Base-by-base conservation (phyloP, 2,329 filamentous ascomycete genomes). In the Triangularia verruculosa region DNA sequence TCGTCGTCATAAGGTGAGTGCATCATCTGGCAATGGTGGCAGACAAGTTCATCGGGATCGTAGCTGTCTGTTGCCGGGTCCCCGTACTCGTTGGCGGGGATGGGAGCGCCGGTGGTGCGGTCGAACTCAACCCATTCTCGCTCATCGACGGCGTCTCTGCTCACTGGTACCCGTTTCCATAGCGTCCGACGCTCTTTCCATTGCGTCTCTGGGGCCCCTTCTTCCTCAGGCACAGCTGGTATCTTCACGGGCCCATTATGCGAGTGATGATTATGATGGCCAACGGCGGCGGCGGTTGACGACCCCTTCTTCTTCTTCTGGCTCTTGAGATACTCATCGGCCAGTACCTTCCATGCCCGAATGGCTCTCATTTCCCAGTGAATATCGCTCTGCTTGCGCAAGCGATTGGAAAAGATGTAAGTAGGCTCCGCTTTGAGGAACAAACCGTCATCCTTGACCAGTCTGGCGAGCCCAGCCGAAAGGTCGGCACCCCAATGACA, bases 401-500 rank as follows among this genome's bases (percentile, higher is more conserved):
- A 68, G 20, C 74, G 66, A 55, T 75, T 78, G 61, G 74, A 74
- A 30, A 78, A 78, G 2, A 83, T 69, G 63, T 78, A 82, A 1
- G 77, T 71, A 2, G 82, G 75, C 0, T 75, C 74, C 4, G 80
- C 78, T 52, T 80, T 79, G 17, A 85, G 73, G 34, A 82, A 78
- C 9, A 85, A 75, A 1, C 83, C 83, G 63, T 84, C 82, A 53
- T 85, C 80, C 65, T 79, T 83, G 61, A 85, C 71, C 71, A 85
- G 78, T 3, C 82, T 81, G n/a, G 77, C 77, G 43, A 85, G 72
- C 67, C 85, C 82, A 2, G 75, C 74, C 7, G 76, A 76, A 12
- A 79, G 78, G 64, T 81, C 82, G 63, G 77, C 72, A 2, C 83
- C 82, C 7, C 77, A 74, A 17, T 82, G 79, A 61, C 83, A 81